Percentiles rank a stretch among this genome's conserved stretches.
These are phyloP conservation scores for Solanum lycopersicoides DNA, from an alignment of 257 asterid species.

Conservation along the genomic window DNA sequence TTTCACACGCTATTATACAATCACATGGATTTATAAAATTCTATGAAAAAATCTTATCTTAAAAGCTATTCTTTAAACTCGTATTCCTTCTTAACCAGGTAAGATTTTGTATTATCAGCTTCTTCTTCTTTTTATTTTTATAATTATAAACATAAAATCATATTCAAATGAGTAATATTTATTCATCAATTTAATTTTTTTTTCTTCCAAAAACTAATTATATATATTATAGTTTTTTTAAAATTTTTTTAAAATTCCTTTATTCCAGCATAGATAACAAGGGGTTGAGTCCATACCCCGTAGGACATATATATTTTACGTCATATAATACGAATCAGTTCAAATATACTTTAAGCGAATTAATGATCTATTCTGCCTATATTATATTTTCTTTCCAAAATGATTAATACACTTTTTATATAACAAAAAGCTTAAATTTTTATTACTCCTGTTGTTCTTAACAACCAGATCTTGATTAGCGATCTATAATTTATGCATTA, in stretches of 20 bases:
- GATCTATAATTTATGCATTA: background rate
- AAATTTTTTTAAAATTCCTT: background rate
- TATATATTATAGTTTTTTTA: too few relatives aligned
- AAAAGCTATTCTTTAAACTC: too few relatives aligned
- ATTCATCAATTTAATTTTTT: background rate
- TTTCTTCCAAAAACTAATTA: background rate
- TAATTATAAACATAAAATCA: background rate
- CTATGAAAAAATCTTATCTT: too few relatives aligned
- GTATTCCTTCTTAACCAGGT: too few relatives aligned
- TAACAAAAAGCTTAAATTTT: background rate
- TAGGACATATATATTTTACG: background rate
- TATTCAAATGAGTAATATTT: background rate
- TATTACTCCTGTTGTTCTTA: background rate
- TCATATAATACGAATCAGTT: too few relatives aligned
- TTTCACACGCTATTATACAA: too few relatives aligned
- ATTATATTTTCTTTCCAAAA: background rate
- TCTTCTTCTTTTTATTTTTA: too few relatives aligned
- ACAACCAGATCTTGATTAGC: background rate
- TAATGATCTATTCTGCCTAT: background rate
- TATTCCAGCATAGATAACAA: background rate
- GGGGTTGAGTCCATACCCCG: background rate
- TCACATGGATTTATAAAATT: accelerated
- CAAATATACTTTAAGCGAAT: too few relatives aligned
- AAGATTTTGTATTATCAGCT: too few relatives aligned
- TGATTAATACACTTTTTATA: background rate